Evolutionary conservation across 2,329 filamentous ascomycete genomes (phyloP).

Genomic region (Coniochaeta sp.): DNA sequence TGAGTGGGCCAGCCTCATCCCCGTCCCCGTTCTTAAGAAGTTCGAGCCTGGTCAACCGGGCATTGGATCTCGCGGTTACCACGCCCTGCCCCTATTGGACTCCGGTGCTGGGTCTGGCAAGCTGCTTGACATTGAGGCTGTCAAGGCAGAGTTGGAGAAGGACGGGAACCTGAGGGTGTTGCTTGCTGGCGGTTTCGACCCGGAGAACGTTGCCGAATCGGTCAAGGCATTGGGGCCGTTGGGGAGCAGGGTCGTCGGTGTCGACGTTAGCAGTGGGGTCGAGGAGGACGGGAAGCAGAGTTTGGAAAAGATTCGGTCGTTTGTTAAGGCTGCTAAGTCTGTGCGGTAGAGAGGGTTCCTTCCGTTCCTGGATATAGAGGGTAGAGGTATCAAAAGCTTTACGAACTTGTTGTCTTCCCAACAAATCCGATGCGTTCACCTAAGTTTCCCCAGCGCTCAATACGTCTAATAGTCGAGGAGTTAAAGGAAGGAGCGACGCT

Average conservation of each 20-base stretch:
- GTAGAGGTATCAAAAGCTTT: background rate
- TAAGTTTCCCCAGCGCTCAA: background rate
- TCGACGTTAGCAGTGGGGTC: slow-evolving; percentile 93
- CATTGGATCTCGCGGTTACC: slow-evolving; percentile 69
- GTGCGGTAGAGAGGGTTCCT: slow-evolving; percentile 37
- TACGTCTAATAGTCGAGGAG: background rate
- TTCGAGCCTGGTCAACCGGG: slow-evolving; percentile 74
- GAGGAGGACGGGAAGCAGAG: slow-evolving; percentile 78
- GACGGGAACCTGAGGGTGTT: slow-evolving; percentile 69
- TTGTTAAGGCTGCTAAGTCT: slow-evolving; percentile 68
- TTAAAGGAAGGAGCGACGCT: background rate
- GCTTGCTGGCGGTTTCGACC: slow-evolving; percentile 77
- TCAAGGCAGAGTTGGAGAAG: slow-evolving; percentile 57
- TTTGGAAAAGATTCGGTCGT: slow-evolving; percentile 70
- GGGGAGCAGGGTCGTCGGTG: slow-evolving; percentile 61
- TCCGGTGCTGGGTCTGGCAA: slow-evolving; percentile 80
- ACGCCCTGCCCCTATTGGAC: slow-evolving; percentile 78
- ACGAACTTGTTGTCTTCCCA: background rate
- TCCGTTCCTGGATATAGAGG: background rate
- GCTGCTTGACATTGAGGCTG: slow-evolving; percentile 63
- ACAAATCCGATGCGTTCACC: background rate
- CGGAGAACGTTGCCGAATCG: slow-evolving; percentile 66
- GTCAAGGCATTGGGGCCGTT: slow-evolving; percentile 57
- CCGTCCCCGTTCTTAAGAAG: slow-evolving; percentile 82
- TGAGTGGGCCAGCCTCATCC: slow-evolving; percentile 85